phyloP scores from a whole-genome alignment of 108 stramenopile species.

The Nitzschia palea region DNA sequence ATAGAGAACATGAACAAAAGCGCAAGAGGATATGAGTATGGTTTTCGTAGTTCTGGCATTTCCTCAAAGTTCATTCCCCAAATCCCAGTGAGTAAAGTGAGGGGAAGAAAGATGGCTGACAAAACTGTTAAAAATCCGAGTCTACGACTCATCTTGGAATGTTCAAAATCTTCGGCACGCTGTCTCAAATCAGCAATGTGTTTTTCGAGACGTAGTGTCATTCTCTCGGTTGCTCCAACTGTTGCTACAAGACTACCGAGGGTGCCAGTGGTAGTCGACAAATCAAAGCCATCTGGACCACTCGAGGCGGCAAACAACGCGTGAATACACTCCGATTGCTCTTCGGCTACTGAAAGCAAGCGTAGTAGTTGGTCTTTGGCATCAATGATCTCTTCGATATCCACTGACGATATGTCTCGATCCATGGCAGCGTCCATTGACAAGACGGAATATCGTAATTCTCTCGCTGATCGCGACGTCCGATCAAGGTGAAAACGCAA shows the following conservation, averaged over 20 bases:
- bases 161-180: slow-evolving; percentile 36
- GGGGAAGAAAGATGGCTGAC: slow-evolving; percentile 53
- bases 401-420: slow-evolving; percentile 30
- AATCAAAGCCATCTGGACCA: not conserved
- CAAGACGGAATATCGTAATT: slow-evolving; percentile 34
- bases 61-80: slow-evolving; percentile 62
- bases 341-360: slow-evolving; percentile 50
- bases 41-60: slow-evolving; percentile 48
- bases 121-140: slow-evolving; percentile 45
- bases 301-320: not conserved
- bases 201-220: slow-evolving; percentile 45
- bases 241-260: slow-evolving; percentile 39
- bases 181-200: slow-evolving; percentile 49
- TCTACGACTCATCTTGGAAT: slow-evolving; percentile 40
- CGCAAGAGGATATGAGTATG: slow-evolving; percentile 40
- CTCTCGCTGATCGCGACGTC: slow-evolving; percentile 43
- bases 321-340: slow-evolving; percentile 36
- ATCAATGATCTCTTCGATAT: slow-evolving; percentile 37
- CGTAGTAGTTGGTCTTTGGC: slow-evolving; percentile 47
- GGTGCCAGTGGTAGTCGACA: slow-evolving; percentile 19
- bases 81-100: slow-evolving; percentile 48
- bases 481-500: slow-evolving; percentile 50
- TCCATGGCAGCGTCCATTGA: slow-evolving; percentile 48
- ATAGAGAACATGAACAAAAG: slow-evolving; percentile 43
- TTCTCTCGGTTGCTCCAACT: slow-evolving; percentile 47